phyloP scores from a whole-genome alignment of 345 rosid genomes.

The Hypericum androsaemum region DNA sequence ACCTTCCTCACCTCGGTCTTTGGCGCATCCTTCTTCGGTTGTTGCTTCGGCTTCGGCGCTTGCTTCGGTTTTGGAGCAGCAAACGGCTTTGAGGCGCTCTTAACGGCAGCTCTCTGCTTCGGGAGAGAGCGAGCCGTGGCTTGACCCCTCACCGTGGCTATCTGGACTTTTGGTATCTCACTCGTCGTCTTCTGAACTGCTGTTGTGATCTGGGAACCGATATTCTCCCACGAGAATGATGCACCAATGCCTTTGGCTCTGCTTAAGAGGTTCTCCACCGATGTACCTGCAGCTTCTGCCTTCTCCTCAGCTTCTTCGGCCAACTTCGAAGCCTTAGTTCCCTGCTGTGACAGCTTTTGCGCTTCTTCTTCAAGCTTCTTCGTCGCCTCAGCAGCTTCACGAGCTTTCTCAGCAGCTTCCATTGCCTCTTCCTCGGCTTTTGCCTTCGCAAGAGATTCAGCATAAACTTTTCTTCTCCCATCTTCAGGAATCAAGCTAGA shows the following conservation, averaged over 20 bases:
- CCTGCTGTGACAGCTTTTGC: too few species aligned
- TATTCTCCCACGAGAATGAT: constrained; percentile 61
- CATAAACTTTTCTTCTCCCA: constrained; percentile 67
- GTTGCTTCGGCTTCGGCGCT: constrained; percentile 7
- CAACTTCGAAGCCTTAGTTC: constrained; percentile 41
- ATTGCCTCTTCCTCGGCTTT: constrained; percentile 59
- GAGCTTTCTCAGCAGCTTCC: constrained; percentile 48
- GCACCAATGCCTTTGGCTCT: constrained; percentile 62
- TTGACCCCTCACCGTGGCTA: constrained; percentile 85
- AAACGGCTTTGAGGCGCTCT: constrained; percentile 12
- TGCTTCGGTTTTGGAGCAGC: constrained; percentile 18
- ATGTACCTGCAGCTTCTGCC: constrained; percentile 44
- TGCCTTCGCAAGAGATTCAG: constrained; percentile 52
- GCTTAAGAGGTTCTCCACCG: constrained; percentile 37
- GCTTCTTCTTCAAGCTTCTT: constrained; percentile 30
- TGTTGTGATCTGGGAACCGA: constrained; percentile 51
- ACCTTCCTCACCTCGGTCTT: constrained; percentile 40
- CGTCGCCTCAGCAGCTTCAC: constrained; percentile 42
- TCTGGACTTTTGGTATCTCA: constrained; percentile 42
- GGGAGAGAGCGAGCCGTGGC: constrained; percentile 64
- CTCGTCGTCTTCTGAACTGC: constrained; percentile 35
- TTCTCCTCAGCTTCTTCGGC: constrained; percentile 56
- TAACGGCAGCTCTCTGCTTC: constrained; percentile 47
- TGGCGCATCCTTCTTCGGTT: too few species aligned
- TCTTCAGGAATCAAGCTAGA: constrained; percentile 77